Base-by-base conservation (phyloP, 2,329 filamentous ascomycete genomes). In the Fusarium circinatum region DNA sequence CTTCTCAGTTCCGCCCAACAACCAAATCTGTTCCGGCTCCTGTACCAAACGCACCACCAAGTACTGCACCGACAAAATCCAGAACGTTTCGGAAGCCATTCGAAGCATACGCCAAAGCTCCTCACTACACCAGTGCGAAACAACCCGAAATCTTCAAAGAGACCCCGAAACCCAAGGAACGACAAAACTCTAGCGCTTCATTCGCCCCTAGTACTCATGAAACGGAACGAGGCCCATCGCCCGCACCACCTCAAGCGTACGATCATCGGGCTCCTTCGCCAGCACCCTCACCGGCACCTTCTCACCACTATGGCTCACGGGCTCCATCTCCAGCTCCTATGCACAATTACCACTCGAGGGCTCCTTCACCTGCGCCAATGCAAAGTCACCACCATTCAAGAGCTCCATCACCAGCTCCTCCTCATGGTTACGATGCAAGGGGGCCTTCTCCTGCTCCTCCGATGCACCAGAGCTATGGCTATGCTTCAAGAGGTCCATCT, bases 1-100 rank as follows among this genome's bases (percentile, higher is more conserved):
- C 94, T 62, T 91, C 96, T 68, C 90, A 91, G 81, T 98, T 97
- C 81, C 91, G 94, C 65, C 96, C 96, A 20, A 90, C 91, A 77
- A 86, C 86, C 48, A 85, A 91, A 79, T 87, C 89, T 36, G 86
- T 85, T 60, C 91, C 89, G 76, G 89, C 89, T 83, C 85, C 90
- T 72, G 84, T 75, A 70, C 87, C 85, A 75, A 87, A 85, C 78
- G 85, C 88, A 3, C 86, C 89, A 66, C 86, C 89, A 52, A 86
- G 84, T 67, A 87, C 85, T 75, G 86, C 86, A 30, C 85, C 89
- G 3, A 86, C 89, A 32, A 92, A 91, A 79, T 87, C 88, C 28
- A 91, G 87, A 80, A 88, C 89, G 4, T 91, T 91, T 76, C 88
- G 90, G 73, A 91, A 91, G 72, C 90, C 90, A 0, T 92, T 92